Evolutionary conservation across 2,329 filamentous ascomycete species (phyloP).

Genomic region (Penicillium expansum): DNA sequence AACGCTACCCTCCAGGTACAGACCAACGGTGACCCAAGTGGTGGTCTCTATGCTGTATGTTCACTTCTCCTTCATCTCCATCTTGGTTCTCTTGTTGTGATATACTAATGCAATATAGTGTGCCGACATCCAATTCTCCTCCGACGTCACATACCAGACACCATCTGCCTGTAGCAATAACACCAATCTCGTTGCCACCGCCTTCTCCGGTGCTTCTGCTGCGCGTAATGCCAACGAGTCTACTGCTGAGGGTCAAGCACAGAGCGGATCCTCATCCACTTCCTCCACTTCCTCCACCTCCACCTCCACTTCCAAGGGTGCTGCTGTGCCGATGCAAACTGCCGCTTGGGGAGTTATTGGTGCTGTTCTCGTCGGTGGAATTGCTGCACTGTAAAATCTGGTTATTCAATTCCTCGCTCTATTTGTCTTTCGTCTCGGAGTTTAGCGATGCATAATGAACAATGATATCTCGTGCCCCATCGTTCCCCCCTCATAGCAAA

Average conservation of each 20-base stretch:
- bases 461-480: background rate
- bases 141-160: slow-evolving; percentile 46
- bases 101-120: slow-evolving; percentile 50
- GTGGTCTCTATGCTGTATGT: slow-evolving; percentile 65
- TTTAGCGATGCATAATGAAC: background rate
- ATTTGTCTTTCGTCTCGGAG: background rate
- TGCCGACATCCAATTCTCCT: slow-evolving; percentile 68
- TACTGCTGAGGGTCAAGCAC: slow-evolving; percentile 33
- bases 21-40: slow-evolving; percentile 56
- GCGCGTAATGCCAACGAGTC: slow-evolving; percentile 47
- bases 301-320: slow-evolving; percentile 27
- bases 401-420: background rate
- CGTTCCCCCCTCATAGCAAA: background rate
- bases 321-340: slow-evolving; percentile 32
- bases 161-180: slow-evolving; percentile 57
- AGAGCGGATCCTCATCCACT: slow-evolving; percentile 18
- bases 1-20: slow-evolving; percentile 68
- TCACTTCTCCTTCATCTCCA: slow-evolving; percentile 3
- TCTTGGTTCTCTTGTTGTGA: background rate
- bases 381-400: slow-evolving; percentile 32
- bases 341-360: slow-evolving; percentile 40
- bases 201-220: slow-evolving; percentile 40
- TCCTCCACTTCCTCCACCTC: slow-evolving; percentile 11
- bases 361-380: slow-evolving; percentile 32
- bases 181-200: slow-evolving; percentile 52